Percentiles rank a stretch among this genome's conserved stretches.
Evolutionary conservation across 1,139 yeast species (phyloP).

Genomic region (Yamadazyma friedrichii): DNA sequence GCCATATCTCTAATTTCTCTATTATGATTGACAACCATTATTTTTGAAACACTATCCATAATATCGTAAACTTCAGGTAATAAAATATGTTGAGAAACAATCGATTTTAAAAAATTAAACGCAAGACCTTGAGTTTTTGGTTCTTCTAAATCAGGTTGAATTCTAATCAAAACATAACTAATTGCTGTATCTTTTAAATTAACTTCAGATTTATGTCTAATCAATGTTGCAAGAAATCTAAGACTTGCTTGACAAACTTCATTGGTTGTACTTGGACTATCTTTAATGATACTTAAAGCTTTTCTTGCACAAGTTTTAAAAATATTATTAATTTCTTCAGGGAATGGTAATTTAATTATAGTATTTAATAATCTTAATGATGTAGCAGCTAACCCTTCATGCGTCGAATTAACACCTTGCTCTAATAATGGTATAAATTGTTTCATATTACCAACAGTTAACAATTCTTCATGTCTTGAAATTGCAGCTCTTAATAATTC

Average conservation of each 20-base stretch:
- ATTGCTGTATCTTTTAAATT: conserved; percentile 70
- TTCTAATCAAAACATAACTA: conserved; percentile 70
- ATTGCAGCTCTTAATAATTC: conserved; percentile 77
- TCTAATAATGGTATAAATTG: conserved; percentile 78
- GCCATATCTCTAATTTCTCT: conserved; percentile 83
- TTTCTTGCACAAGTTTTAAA: conserved; percentile 62
- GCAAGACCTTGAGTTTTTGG: conserved; percentile 89
- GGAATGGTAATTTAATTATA: conserved; percentile 61
- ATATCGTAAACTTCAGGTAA: conserved; percentile 89
- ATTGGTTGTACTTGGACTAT: conserved; percentile 73
- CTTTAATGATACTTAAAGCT: conserved; percentile 66
- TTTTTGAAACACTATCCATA: conserved; percentile 76
- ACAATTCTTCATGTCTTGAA: conserved; percentile 54
- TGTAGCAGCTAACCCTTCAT: conserved; percentile 73
- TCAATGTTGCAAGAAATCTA: conserved; percentile 68
- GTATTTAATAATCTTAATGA: conserved; percentile 64
- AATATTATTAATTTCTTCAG: conserved; percentile 50
- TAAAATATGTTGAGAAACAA: conserved; percentile 69
- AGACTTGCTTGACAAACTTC: conserved; percentile 84
- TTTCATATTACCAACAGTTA: conserved; percentile 58
- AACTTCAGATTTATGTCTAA: conserved; percentile 68
- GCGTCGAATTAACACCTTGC: conserved; percentile 56
- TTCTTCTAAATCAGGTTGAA: conserved; percentile 88
- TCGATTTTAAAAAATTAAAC: conserved; percentile 75
- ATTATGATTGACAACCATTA: conserved; percentile 89